Percentiles rank a stretch among this genome's conserved stretches.
phyloP scores from a whole-genome alignment of 768 basidiomycete genomes.

The Cystobasidium tubakii region DNA sequence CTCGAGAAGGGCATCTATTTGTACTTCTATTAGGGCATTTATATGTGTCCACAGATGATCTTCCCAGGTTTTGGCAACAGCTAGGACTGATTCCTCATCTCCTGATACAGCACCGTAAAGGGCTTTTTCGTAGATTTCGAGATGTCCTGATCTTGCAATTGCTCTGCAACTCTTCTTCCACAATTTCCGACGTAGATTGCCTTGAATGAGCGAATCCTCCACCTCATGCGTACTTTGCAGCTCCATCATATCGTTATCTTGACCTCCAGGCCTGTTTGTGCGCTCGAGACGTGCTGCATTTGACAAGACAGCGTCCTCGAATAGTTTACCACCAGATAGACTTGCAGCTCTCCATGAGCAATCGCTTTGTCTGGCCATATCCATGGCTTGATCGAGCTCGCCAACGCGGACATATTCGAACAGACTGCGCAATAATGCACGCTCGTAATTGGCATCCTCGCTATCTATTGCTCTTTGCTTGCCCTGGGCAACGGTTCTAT shows the following conservation, averaged over 20 bases:
- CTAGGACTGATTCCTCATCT: conserved; percentile 63
- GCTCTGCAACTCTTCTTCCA: conserved; percentile 85
- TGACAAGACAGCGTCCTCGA: conserved; percentile 63
- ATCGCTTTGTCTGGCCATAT: conserved; percentile 70
- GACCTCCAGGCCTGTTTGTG: conserved; percentile 48
- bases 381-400: conserved; percentile 73
- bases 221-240: conserved; percentile 46
- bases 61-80: conserved; percentile 81
- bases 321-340: conserved; percentile 73
- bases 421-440: conserved; percentile 65
- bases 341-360: conserved; percentile 90
- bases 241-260: conserved; percentile 38
- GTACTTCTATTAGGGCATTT: conserved; percentile 72
- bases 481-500: conserved; percentile 47
- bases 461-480: conserved; percentile 27
- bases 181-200: conserved; percentile 68
- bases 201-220: conserved; percentile 55
- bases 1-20: conserved; percentile 65
- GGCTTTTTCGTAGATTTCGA: conserved; percentile 70
- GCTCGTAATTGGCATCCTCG: conserved; percentile 62
- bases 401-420: conserved; percentile 79
- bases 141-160: conserved; percentile 65
- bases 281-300: conserved; percentile 39
- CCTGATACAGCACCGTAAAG: conserved; percentile 74
- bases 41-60: conserved; percentile 92